These are phyloP conservation scores for Penicillium goetzii DNA, from an alignment of 495 filamentous ascomycete species.

Conservation along the genomic window DNA sequence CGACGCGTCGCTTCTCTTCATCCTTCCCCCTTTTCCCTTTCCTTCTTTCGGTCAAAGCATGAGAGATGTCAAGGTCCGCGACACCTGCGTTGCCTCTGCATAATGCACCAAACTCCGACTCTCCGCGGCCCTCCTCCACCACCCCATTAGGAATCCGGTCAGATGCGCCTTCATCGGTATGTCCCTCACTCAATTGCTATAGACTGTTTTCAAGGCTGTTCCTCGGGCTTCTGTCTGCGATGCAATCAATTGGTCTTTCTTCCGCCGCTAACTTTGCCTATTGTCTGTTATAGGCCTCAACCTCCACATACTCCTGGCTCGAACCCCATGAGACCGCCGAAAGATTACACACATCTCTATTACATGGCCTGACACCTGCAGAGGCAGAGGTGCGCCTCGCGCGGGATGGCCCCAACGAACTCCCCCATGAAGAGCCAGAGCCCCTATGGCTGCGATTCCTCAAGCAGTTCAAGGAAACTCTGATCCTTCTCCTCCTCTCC, in stretches of 20 bases:
- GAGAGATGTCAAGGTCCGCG: conserved; percentile 65
- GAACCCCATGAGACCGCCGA: conserved; percentile 76
- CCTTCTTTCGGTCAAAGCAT: conserved; percentile 38
- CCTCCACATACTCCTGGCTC: conserved; percentile 65
- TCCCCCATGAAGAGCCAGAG: conserved; percentile 91
- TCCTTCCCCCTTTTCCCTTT: conserved; percentile 20
- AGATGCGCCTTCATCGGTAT: conserved; percentile 41
- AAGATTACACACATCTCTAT: conserved; percentile 79
- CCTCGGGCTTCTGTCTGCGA: neutral
- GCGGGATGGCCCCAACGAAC: conserved; percentile 88
- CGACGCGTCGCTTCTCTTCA: conserved; percentile 19
- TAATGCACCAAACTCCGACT: conserved; percentile 48
- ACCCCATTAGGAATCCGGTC: conserved; percentile 40
- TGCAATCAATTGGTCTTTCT: neutral
- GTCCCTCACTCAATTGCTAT: conserved; percentile 14
- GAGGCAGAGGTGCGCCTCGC: conserved; percentile 79
- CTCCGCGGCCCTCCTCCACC: conserved; percentile 40
- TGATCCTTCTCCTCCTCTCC: conserved; percentile 85
- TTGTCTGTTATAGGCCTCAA: conserved; percentile 51
- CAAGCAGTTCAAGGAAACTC: conserved; percentile 92
- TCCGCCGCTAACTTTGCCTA: conserved; percentile 16
- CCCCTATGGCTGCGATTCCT: conserved; percentile 92
- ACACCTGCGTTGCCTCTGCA: conserved; percentile 61
- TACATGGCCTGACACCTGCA: conserved; percentile 74
- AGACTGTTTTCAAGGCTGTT: neutral